Percentiles rank a stretch among this genome's conserved stretches.
Conservation (phyloP, 441 rosid genomes). For the Geranium incanum region DNA sequence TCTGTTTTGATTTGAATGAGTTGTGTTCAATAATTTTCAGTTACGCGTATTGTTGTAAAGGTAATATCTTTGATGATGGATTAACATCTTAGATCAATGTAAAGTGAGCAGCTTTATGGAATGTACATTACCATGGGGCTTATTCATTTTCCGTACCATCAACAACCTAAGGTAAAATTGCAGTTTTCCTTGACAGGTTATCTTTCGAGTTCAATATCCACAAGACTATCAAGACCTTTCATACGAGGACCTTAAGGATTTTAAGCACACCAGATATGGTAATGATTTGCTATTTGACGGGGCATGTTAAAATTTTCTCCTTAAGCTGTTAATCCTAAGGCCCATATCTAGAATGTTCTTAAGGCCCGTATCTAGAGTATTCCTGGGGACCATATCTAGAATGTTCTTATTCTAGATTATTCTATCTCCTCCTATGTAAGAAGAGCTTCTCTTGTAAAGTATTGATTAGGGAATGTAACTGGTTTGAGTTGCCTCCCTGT, state of each 20-base stretch:
- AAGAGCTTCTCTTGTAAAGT: no score
- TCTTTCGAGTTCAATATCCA: conserved; percentile 89
- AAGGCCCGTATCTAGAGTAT: no score
- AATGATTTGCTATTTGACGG: conserved; percentile 25
- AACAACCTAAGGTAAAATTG: conserved; percentile 19
- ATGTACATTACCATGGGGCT: background rate
- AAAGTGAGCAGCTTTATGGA: conserved; percentile 12
- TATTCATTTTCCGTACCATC: conserved; percentile 4
- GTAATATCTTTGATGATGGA: background rate
- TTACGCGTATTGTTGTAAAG: background rate
- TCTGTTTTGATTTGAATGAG: background rate
- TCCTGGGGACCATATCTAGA: no score
- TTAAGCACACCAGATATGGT: conserved; percentile 98
- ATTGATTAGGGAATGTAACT: no score
- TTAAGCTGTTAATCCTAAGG: background rate
- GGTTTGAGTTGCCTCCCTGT: no score
- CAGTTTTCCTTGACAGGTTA: conserved; percentile 56
- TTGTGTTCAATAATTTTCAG: background rate
- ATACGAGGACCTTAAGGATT: conserved; percentile 91
- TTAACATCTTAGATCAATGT: background rate
- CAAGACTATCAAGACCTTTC: conserved; percentile 84
- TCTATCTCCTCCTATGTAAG: no score
- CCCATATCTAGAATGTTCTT: background rate
- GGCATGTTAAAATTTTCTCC: conserved; percentile 5
- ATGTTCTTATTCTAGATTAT: no score